phyloP scores from a whole-genome alignment of 805 yeast species.

The Sugiyamaella lignohabitans region DNA sequence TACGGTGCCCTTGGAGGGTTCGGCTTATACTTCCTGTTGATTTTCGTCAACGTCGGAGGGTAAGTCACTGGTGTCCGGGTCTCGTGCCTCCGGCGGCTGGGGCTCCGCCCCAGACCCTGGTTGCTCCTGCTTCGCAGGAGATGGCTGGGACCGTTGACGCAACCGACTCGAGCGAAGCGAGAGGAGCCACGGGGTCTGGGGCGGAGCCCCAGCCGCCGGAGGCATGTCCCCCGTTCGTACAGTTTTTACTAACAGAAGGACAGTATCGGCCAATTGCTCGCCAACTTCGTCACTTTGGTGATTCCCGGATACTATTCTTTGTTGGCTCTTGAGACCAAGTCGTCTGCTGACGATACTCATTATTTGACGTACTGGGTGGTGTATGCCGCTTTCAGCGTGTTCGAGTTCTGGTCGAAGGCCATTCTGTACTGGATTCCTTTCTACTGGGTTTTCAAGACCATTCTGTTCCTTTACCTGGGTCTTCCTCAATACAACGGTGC shows the following conservation, averaged over 20 bases:
- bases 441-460: conserved; percentile 89
- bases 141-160: too few relatives aligned
- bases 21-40: conserved; percentile 62
- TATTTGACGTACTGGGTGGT: conserved; percentile 96
- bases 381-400: conserved; percentile 82
- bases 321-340: conserved; percentile 67
- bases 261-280: conserved; percentile 76
- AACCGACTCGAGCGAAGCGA: too few relatives aligned
- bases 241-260: background rate
- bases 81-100: too few relatives aligned
- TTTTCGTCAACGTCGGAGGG: conserved; percentile 89
- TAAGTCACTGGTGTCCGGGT: too few relatives aligned
- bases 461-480: conserved; percentile 80
- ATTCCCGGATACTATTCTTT: conserved; percentile 87
- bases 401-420: conserved; percentile 94
- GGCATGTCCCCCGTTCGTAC: background rate
- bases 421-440: conserved; percentile 94
- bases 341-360: conserved; percentile 73
- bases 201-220: too few relatives aligned
- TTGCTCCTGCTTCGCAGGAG: too few relatives aligned
- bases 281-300: conserved; percentile 86
- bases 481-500: conserved; percentile 90
- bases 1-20: conserved; percentile 68
- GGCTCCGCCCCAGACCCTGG: too few relatives aligned
- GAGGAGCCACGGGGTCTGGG: too few relatives aligned